Evolutionary conservation across 1,139 yeast genomes (phyloP).

Genomic region (Kodamaea alishanica): DNA sequence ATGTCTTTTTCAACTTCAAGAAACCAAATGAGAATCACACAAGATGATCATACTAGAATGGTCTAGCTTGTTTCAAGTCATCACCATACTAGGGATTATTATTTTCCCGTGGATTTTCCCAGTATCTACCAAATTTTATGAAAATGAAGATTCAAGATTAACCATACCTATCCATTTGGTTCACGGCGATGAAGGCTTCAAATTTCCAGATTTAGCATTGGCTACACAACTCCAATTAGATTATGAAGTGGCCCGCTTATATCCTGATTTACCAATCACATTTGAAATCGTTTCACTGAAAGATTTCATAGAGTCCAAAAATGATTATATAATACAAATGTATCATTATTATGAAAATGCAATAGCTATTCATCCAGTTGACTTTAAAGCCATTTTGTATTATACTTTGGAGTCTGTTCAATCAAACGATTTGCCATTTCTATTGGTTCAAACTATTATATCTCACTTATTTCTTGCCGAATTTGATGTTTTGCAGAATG

Average conservation of each 20-base stretch:
- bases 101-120: background rate
- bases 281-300: conserved; percentile 13
- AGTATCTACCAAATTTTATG: no score
- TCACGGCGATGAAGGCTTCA: conserved; percentile 37
- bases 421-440: conserved; percentile 57
- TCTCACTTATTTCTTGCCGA: conserved; percentile 54
- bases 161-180: conserved; percentile 28
- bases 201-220: conserved; percentile 44
- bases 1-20: no score
- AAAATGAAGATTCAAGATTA: conserved; percentile 2
- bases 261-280: conserved; percentile 10
- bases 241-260: conserved; percentile 14
- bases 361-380: conserved; percentile 35
- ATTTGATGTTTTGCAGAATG: conserved; percentile 14
- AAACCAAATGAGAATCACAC: no score
- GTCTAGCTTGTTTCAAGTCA: background rate
- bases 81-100: background rate
- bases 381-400: conserved; percentile 37
- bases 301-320: conserved; percentile 8
- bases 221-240: conserved; percentile 44
- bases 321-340: conserved; percentile 27
- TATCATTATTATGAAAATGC: conserved; percentile 28
- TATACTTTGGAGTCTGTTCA: conserved; percentile 49
- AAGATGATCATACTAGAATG: no score
- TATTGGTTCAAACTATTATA: conserved; percentile 53